phyloP scores from a whole-genome alignment of 164 flowering plant genomes.

The Vitis amurensis region DNA sequence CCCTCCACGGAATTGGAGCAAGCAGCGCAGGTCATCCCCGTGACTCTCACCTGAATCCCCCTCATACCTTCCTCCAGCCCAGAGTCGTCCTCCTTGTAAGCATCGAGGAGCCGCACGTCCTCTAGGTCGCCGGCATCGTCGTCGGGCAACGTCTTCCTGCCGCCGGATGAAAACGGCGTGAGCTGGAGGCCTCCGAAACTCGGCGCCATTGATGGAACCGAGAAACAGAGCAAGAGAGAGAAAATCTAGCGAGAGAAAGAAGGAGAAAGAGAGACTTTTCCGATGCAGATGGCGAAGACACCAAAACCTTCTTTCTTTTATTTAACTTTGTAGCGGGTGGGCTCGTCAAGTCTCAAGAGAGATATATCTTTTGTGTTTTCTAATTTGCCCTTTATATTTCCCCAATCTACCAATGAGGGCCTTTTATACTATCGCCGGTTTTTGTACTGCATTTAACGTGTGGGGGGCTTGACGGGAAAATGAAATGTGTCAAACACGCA shows the following conservation, averaged over 20 bases:
- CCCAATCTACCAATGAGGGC: no score
- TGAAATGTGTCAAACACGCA: no score
- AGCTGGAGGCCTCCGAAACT: slow-evolving; percentile 53
- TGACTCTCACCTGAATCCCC: slow-evolving; percentile 63
- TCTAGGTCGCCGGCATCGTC: slow-evolving; percentile 51
- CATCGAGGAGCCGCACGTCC: slow-evolving; percentile 73
- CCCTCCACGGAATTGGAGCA: slow-evolving; percentile 87
- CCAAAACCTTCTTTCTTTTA: slow-evolving; percentile 13
- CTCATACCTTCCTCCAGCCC: slow-evolving; percentile 26
- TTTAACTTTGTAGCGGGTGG: slow-evolving; percentile 3
- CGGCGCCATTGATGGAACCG: slow-evolving; percentile 46
- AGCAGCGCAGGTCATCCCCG: slow-evolving; percentile 98
- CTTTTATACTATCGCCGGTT: no score
- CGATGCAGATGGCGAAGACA: slow-evolving; percentile 22
- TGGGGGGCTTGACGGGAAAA: no score
- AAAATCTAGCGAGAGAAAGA: slow-evolving; percentile 1
- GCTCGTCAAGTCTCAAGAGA: neutral
- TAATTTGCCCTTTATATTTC: no score
- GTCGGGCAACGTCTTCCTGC: slow-evolving; percentile 3
- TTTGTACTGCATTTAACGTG: no score
- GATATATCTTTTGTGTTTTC: no score
- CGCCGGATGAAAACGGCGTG: slow-evolving; percentile 21
- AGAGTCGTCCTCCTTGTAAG: slow-evolving; percentile 37
- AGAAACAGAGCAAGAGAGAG: neutral
- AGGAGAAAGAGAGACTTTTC: slow-evolving; percentile 9